A percentile compares a stretch with the other conserved stretches of the same genome.
Conservation (phyloP, 2,329 filamentous ascomycete species). For the Clathrospora elynae region DNA sequence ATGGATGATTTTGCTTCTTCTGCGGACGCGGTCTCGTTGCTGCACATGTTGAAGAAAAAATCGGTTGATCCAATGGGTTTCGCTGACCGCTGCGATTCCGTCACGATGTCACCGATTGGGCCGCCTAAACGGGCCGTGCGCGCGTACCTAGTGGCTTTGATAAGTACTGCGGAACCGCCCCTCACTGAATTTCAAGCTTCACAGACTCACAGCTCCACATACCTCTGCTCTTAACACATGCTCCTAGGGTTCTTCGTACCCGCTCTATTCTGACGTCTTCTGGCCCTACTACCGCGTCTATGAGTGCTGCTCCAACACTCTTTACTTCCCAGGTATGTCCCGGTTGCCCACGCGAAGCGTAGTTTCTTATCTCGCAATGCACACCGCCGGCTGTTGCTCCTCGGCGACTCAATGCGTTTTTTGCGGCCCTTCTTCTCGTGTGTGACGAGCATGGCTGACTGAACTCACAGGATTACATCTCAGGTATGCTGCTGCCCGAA, state of each 20-base stretch:
- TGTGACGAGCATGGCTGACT: constrained; percentile 43
- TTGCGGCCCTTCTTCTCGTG: constrained; percentile 9
- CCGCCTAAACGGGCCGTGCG: too few species aligned
- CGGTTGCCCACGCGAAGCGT: constrained; percentile 16
- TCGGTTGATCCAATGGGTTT: constrained; percentile 22
- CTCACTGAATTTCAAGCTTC: too few species aligned
- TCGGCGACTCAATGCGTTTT: constrained; percentile 13
- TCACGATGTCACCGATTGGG: constrained; percentile 21
- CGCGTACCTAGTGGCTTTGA: too few species aligned
- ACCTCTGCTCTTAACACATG: constrained; percentile 15
- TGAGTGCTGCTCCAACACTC: constrained; percentile 58
- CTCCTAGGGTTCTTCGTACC: constrained; percentile 30
- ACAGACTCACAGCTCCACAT: constrained; percentile 16
- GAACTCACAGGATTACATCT: constrained; percentile 65
- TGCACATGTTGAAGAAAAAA: constrained; percentile 10
- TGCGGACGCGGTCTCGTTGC: constrained; percentile 1
- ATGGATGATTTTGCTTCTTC: not conserved
- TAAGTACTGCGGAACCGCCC: too few species aligned
- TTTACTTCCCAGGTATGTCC: constrained; percentile 60
- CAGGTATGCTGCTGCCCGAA: constrained; percentile 53
- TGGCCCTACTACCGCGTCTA: constrained; percentile 46
- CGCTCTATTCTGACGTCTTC: constrained; percentile 35
- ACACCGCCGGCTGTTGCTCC: constrained; percentile 25
- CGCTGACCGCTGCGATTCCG: constrained; percentile 14
- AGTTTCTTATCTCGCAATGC: constrained; percentile 39